Percentiles rank a stretch among this genome's conserved stretches.
Evolutionary conservation across 2,329 filamentous ascomycete genomes (phyloP).

Genomic region (Fusarium paranaense): DNA sequence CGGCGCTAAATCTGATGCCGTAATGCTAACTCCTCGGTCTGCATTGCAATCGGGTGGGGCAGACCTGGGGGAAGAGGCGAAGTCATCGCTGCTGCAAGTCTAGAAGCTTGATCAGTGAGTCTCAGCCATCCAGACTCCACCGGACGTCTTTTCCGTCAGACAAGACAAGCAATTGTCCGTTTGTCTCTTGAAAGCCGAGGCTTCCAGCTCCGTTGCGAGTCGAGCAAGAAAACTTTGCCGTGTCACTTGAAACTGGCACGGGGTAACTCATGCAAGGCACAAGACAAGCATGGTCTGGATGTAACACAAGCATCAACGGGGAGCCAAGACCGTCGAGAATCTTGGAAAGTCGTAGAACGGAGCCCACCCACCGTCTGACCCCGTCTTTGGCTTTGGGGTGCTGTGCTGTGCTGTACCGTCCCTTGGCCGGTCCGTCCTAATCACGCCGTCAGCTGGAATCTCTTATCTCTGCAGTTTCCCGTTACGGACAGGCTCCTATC

Average conservation of each 20-base stretch:
- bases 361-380: neutral
- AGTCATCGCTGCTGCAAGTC: neutral
- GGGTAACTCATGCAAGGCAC: conserved; percentile 29
- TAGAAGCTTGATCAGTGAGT: conserved; percentile 5
- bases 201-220: neutral
- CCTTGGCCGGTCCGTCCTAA: neutral
- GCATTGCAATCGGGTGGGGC: conserved; percentile 28
- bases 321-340: conserved; percentile 5
- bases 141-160: neutral
- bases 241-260: conserved; percentile 19
- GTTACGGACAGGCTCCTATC: conserved; percentile 31
- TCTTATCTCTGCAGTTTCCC: conserved; percentile 35
- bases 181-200: neutral
- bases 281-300: conserved; percentile 24
- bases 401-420: conserved; percentile 4
- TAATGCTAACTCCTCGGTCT: conserved; percentile 30
- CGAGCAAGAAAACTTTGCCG: conserved; percentile 5
- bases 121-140: conserved; percentile 1
- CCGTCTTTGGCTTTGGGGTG: neutral
- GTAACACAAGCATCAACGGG: conserved; percentile 15
- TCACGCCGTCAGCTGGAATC: conserved; percentile 21
- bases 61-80: conserved; percentile 18
- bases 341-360: conserved; percentile 18
- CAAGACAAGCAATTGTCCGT: neutral
- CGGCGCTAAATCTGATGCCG: conserved; percentile 37